Conservation (phyloP, 2,329 filamentous ascomycete species). For the Fusarium brevicatenulatum region DNA sequence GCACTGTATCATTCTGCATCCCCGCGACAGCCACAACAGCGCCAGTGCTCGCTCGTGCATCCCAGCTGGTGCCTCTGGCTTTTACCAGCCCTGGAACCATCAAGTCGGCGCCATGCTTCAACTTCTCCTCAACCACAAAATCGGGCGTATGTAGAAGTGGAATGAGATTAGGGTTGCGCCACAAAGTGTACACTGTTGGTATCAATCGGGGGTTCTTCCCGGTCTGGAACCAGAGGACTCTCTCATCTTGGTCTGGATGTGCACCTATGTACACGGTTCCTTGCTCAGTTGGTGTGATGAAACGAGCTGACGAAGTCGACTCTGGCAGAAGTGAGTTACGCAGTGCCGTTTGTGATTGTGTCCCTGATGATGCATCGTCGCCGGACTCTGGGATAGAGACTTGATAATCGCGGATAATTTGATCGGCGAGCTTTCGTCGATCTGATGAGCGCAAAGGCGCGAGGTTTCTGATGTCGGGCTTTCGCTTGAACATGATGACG, state of each 20-base stretch:
- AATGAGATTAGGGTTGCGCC: conserved; percentile 36
- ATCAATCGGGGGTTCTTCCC: conserved; percentile 38
- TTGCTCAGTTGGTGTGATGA: conserved; percentile 33
- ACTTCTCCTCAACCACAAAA: conserved; percentile 39
- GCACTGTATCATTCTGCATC: conserved; percentile 33
- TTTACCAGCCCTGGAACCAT: conserved; percentile 40
- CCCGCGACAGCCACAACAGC: conserved; percentile 40
- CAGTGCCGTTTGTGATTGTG: conserved; percentile 26
- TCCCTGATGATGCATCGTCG: conserved; percentile 27
- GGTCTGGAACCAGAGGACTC: conserved; percentile 39
- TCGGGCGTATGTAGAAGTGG: conserved; percentile 38
- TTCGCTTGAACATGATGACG: conserved; percentile 37
- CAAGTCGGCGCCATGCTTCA: conserved; percentile 35
- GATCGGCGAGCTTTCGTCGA: conserved; percentile 38
- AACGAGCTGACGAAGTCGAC: conserved; percentile 37
- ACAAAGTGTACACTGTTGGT: conserved; percentile 39
- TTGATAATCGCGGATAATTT: conserved; percentile 40
- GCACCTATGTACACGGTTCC: conserved; percentile 35
- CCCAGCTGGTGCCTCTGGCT: conserved; percentile 23
- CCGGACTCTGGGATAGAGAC: conserved; percentile 19
- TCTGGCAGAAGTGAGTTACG: conserved; percentile 39
- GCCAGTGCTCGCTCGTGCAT: conserved; percentile 27
- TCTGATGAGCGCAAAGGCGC: conserved; percentile 39
- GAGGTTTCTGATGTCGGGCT: conserved; percentile 39
- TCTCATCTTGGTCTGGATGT: conserved; percentile 33